These are phyloP conservation scores for Claviceps arundinis DNA, from an alignment of 2,329 filamentous ascomycete species.

Conservation along the genomic window DNA sequence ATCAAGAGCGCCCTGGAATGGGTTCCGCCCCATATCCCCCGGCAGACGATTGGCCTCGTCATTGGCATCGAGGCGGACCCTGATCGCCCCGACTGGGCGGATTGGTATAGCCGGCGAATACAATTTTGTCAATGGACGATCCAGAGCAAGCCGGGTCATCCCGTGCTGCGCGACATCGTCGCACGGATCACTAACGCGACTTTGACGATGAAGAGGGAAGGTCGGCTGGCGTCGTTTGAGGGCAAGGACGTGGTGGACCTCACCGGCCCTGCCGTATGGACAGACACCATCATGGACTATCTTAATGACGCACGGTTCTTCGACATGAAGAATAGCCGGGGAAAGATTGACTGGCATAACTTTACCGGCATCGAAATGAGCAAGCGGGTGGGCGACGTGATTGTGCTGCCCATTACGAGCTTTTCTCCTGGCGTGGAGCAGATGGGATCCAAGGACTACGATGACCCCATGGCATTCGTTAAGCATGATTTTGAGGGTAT, in stretches of 20 bases:
- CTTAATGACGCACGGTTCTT: constrained; percentile 89
- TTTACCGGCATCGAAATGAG: constrained; percentile 77
- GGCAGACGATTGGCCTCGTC: constrained; percentile 68
- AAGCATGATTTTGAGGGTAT: constrained; percentile 92
- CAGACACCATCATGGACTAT: constrained; percentile 80
- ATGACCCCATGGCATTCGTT: constrained; percentile 94
- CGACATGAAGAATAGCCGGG: constrained; percentile 56
- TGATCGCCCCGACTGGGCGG: constrained; percentile 77
- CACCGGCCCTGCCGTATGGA: constrained; percentile 90
- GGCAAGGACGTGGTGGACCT: constrained; percentile 80
- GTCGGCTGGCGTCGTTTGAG: constrained; percentile 43
- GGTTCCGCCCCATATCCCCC: constrained; percentile 68
- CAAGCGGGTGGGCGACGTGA: constrained; percentile 84
- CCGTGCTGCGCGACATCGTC: constrained; percentile 77
- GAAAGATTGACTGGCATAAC: constrained; percentile 70
- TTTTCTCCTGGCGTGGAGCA: constrained; percentile 91
- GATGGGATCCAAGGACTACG: constrained; percentile 78
- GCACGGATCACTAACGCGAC: constrained; percentile 74
- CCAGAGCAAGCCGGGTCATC: constrained; percentile 87
- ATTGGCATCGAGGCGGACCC: constrained; percentile 95
- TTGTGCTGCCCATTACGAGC: constrained; percentile 88
- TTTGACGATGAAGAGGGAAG: constrained; percentile 55
- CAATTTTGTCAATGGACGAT: constrained; percentile 99
- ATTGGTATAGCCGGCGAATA: constrained; percentile 93
- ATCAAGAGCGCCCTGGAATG: constrained; percentile 75